Evolutionary conservation across 1,139 yeast genomes (phyloP), one percentile per base, ranked within the genome.

Genomic region (Pneumocystis sp.): DNA sequence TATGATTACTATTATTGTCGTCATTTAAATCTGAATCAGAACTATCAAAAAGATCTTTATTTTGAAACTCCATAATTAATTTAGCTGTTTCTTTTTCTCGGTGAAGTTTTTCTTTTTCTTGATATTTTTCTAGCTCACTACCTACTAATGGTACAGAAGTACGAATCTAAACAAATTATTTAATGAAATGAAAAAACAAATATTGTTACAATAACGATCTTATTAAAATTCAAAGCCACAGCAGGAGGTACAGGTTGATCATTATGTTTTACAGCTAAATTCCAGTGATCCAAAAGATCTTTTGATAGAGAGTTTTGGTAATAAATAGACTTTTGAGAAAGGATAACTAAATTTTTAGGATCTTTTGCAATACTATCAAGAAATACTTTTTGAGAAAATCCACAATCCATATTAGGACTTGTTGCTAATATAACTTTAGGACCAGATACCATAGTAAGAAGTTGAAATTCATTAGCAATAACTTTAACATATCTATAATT

Each of bases 401-500:
- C 95, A 64, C 78, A 78, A 63, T 81, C 83, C 64, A 88, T 74
- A 61, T 86, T 89, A 31, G 83, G 81, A 19, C 93, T 93, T 0
- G 95, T 83, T 35, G 91, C 88, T 69, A 93, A 83, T 2, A 93
- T 85, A 63, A 93, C 85, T 72, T 89, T 89, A 0, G 96, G 89
- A 0, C 96, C 78, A 7, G 70, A 89, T 8, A 81, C 77, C 63
- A 82, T 74, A 63, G 77, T 81, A 21, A 78, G 72, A 63, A 89
- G 74, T 65, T 87, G 95, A 56, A 78, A 79, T 1, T 87, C 81
- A 61, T 82, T 82, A 35, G 85, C 78, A 19, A 86, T 78, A 42
- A 75, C 65, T 66, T 74, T 83, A 84, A 68, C 83, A 83, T 72
- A 83, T 78, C 40, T 50, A 50, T 25, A 50, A 50, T 50, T 10